phyloP scores from a whole-genome alignment of 768 basidiomycete genomes.

The Macrocybe gigantea region DNA sequence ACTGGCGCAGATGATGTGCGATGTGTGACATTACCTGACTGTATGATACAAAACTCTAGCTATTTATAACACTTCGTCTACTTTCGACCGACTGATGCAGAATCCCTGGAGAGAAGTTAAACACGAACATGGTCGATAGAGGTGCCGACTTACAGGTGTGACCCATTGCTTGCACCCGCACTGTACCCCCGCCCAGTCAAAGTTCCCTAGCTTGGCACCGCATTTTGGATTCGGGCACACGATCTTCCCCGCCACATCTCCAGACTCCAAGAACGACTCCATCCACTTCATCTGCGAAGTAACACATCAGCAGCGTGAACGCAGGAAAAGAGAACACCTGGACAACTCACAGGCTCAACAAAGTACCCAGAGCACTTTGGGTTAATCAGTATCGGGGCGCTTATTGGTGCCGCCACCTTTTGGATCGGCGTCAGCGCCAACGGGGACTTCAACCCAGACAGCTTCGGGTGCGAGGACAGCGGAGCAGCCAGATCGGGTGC shows the following conservation, averaged over 20 bases:
- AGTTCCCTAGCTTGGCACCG: slow-evolving; percentile 87
- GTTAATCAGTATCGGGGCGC: slow-evolving; percentile 68
- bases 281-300: slow-evolving; percentile 86
- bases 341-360: slow-evolving; percentile 76
- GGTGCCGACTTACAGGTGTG: slow-evolving; percentile 57
- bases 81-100: slow-evolving; percentile 64
- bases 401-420: slow-evolving; percentile 26
- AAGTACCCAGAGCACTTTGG: slow-evolving; percentile 95
- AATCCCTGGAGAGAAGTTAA: slow-evolving; percentile 39
- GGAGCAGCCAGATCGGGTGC: slow-evolving; percentile 36
- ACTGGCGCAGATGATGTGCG: too few species aligned
- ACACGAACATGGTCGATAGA: background rate
- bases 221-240: slow-evolving; percentile 91
- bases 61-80: slow-evolving; percentile 47
- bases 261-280: slow-evolving; percentile 73
- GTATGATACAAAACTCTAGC: background rate
- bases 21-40: too few species aligned
- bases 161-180: slow-evolving; percentile 94
- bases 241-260: slow-evolving; percentile 83
- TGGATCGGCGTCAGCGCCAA: slow-evolving; percentile 13
- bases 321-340: background rate
- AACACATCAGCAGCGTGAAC: too few species aligned
- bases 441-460: slow-evolving; percentile 31
- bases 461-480: slow-evolving; percentile 34
- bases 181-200: slow-evolving; percentile 92